phyloP scores from a whole-genome alignment of 176 grass and related monocot species.

The Melocanna baccifera region DNA sequence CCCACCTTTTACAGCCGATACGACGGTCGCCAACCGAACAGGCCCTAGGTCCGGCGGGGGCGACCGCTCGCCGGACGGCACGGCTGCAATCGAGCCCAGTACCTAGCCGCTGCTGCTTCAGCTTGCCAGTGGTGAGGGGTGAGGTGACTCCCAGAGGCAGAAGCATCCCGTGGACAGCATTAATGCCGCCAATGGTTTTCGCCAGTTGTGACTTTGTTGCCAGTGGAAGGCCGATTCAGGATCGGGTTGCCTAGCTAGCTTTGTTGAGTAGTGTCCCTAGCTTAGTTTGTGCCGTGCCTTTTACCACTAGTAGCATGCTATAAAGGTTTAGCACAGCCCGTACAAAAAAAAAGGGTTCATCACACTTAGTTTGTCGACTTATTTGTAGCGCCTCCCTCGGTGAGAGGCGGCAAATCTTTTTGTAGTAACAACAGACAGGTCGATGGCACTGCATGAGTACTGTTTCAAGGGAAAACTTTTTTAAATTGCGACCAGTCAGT shows the following conservation, averaged over 20 bases:
- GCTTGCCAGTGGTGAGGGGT: background rate
- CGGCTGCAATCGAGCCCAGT: background rate
- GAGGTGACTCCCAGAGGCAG: background rate
- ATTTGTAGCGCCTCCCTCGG: background rate
- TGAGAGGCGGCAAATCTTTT: background rate
- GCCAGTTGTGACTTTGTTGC: background rate
- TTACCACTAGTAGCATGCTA: background rate
- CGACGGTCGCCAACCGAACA: background rate
- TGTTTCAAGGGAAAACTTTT: background rate
- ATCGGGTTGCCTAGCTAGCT: background rate
- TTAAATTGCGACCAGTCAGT: background rate
- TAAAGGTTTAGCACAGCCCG: too few relatives aligned
- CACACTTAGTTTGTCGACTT: background rate
- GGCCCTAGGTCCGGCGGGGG: background rate
- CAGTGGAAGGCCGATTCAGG: slow-evolving; percentile 5
- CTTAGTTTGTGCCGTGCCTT: background rate
- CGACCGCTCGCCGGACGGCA: background rate
- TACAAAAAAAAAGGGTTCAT: too few relatives aligned
- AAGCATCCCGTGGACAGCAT: slow-evolving; percentile 22
- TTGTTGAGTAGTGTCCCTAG: too few relatives aligned
- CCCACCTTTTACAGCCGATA: background rate
- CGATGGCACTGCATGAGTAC: background rate
- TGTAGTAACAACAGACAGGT: background rate
- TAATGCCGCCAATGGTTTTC: slow-evolving; percentile 34
- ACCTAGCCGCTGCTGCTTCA: background rate